phyloP scores from a whole-genome alignment of 2,329 filamentous ascomycete genomes.

The Ceratocystis diversiconidia region DNA sequence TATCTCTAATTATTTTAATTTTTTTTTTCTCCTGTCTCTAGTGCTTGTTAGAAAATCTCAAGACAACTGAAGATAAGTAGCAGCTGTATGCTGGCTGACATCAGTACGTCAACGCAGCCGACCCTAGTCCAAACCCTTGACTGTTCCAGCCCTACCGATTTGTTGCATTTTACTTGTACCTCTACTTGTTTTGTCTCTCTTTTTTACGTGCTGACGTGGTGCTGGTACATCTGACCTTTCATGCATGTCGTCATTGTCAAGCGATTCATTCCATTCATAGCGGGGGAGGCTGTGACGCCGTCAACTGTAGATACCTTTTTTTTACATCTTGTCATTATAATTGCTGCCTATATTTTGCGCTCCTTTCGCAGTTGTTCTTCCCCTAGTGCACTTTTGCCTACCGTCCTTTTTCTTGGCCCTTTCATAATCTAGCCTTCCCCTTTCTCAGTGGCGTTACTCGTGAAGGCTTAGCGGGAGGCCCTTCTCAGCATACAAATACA shows the following conservation, averaged over 20 bases:
- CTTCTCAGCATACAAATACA: background rate
- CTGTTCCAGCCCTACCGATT: background rate
- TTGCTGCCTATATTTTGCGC: background rate
- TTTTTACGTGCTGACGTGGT: background rate
- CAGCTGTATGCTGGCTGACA: too few relatives aligned
- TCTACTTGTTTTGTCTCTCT: background rate
- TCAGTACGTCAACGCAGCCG: background rate
- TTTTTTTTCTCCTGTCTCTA: too few relatives aligned
- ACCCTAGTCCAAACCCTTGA: conserved; percentile 1
- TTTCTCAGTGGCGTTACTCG: conserved; percentile 5
- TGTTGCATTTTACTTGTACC: background rate
- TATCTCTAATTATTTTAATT: background rate
- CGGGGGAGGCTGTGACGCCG: conserved; percentile 1
- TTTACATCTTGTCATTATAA: background rate
- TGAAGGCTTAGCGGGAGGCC: conserved; percentile 16
- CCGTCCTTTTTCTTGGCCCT: background rate
- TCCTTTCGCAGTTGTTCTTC: background rate
- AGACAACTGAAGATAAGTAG: too few relatives aligned
- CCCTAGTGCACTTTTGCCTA: background rate
- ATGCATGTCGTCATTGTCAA: background rate
- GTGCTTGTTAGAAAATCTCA: background rate
- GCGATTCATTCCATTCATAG: background rate
- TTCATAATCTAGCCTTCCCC: background rate
- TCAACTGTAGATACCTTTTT: background rate
- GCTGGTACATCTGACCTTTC: background rate